phyloP scores from a whole-genome alignment of 2,329 filamentous ascomycete species.

The Colletotrichum siamense region DNA sequence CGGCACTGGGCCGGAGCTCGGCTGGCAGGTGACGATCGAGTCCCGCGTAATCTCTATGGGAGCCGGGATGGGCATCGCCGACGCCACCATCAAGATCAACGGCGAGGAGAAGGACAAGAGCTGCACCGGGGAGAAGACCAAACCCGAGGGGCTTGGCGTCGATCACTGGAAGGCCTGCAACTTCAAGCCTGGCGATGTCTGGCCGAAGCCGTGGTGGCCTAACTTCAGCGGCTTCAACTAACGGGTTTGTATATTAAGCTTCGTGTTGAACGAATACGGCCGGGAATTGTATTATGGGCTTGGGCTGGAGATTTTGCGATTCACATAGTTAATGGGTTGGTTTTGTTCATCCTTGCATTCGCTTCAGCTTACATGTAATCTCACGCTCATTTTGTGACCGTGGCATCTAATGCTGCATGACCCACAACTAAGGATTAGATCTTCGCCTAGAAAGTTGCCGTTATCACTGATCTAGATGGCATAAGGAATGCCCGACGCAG shows the following conservation, averaged over 20 bases:
- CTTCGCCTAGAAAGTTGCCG: no score
- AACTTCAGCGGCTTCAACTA: neutral
- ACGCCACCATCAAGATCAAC: neutral
- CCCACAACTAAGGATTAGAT: no score
- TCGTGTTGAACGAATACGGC: no score
- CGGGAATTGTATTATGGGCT: no score
- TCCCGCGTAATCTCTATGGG: neutral
- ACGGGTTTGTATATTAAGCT: neutral
- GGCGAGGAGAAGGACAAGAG: neutral
- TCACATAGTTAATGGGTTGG: neutral
- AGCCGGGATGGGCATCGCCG: neutral
- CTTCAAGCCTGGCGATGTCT: neutral
- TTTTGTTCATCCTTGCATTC: neutral
- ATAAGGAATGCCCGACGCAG: neutral
- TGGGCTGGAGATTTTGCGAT: neutral
- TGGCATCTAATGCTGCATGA: no score
- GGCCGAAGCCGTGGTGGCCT: neutral
- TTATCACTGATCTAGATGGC: neutral
- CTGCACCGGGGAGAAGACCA: neutral
- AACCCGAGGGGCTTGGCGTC: neutral
- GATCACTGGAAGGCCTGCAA: neutral
- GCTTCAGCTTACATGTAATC: neutral
- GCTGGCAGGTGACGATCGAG: neutral
- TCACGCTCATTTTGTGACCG: neutral
- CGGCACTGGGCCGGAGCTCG: neutral